phyloP scores from a whole-genome alignment of 805 yeast genomes.

The Ogataea dorogensis region DNA sequence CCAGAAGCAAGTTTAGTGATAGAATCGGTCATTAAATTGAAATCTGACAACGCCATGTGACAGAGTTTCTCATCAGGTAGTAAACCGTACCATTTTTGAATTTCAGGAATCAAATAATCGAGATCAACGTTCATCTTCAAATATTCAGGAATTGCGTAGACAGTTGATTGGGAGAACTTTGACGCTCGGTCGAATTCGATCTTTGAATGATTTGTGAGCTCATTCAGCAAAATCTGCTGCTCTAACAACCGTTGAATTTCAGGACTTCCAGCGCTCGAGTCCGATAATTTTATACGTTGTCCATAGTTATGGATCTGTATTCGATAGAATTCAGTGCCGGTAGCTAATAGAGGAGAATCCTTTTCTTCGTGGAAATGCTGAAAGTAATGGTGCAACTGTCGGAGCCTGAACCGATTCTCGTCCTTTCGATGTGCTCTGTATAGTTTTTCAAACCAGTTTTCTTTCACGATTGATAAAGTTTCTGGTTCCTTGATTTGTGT shows the following conservation, averaged over 20 bases:
- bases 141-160: background rate
- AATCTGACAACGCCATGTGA: conserved; percentile 1
- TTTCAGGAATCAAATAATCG: background rate
- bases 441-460: conserved; percentile 3
- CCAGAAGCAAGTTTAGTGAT: background rate
- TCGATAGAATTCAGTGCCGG: conserved; percentile 1
- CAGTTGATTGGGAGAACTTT: background rate
- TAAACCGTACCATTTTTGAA: conserved; percentile 4
- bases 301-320: conserved; percentile 1
- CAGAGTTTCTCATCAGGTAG: conserved; percentile 3
- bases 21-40: conserved; percentile 1
- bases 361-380: conserved; percentile 1
- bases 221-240: conserved; percentile 2
- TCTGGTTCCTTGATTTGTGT: background rate
- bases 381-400: conserved; percentile 5
- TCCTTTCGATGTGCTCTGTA: background rate
- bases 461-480: background rate
- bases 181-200: conserved; percentile 1
- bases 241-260: conserved; percentile 1
- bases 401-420: conserved; percentile 1
- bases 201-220: conserved; percentile 7
- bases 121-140: background rate
- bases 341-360: background rate
- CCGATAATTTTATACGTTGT: background rate
- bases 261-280: background rate